phyloP scores from a whole-genome alignment of 441 rosid species.

The Croton setiger region DNA sequence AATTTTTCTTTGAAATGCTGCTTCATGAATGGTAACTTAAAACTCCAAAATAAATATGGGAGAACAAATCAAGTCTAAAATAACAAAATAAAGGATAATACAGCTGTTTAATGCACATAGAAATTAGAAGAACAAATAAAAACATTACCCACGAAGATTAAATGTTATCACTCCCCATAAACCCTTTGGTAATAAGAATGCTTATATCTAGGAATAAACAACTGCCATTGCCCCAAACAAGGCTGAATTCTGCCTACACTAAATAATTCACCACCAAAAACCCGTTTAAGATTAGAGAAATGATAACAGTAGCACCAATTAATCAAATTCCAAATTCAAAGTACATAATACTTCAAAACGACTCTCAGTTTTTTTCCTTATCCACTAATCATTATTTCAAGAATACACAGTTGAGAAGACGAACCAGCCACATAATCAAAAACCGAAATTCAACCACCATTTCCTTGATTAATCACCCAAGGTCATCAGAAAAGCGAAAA shows the following conservation, averaged over 20 bases:
- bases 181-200: too few relatives aligned
- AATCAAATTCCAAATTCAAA: conserved; percentile 11
- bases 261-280: conserved; percentile 13
- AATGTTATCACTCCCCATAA: too few relatives aligned
- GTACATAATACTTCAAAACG: neutral
- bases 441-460: conserved; percentile 9
- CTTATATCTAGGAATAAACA: too few relatives aligned
- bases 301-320: neutral
- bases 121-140: too few relatives aligned
- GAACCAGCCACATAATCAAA: conserved; percentile 4
- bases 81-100: too few relatives aligned
- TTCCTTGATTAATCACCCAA: conserved; percentile 1
- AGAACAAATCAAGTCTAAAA: too few relatives aligned
- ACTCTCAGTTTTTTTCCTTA: conserved; percentile 10
- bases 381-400: conserved; percentile 5
- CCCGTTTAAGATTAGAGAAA: neutral
- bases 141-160: too few relatives aligned
- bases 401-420: neutral
- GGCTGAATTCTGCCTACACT: conserved; percentile 9
- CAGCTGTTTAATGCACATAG: too few relatives aligned
- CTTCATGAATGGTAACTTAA: neutral
- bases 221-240: neutral
- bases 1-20: neutral
- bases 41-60: neutral
- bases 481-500: neutral